phyloP scores from a whole-genome alignment of 805 yeast species.

The Yamadazyma takamatsuzukensis region DNA sequence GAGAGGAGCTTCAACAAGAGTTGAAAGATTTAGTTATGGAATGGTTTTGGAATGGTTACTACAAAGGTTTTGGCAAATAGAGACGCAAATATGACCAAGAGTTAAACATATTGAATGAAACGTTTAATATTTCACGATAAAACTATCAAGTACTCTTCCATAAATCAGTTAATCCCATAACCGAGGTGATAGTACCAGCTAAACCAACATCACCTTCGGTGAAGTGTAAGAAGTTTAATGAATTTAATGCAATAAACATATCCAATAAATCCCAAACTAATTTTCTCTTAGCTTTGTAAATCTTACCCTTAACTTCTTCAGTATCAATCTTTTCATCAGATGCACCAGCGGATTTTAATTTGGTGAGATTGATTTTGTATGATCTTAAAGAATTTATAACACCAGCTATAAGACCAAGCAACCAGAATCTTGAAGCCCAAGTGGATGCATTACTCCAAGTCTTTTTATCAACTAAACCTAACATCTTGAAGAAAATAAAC shows the following conservation, averaged over 20 bases:
- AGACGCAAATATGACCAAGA: too few relatives aligned
- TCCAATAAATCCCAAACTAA: conserved; percentile 77
- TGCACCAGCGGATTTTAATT: conserved; percentile 22
- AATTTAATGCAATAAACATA: conserved; percentile 68
- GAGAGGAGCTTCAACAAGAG: conserved; percentile 17
- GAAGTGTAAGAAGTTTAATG: conserved; percentile 54
- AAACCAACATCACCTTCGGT: conserved; percentile 80
- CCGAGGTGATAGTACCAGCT: conserved; percentile 80
- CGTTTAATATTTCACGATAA: too few relatives aligned
- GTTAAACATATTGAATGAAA: too few relatives aligned
- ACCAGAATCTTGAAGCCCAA: conserved; percentile 73
- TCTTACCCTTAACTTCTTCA: conserved; percentile 40
- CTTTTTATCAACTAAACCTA: conserved; percentile 51
- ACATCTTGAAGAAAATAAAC: conserved; percentile 54
- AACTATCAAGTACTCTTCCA: conserved; percentile 45
- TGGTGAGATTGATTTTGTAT: conserved; percentile 42
- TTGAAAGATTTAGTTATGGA: conserved; percentile 23
- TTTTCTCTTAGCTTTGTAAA: conserved; percentile 53
- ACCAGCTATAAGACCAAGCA: conserved; percentile 63
- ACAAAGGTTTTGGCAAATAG: conserved; percentile 18
- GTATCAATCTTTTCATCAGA: conserved; percentile 25
- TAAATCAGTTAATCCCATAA: conserved; percentile 69
- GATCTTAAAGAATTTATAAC: conserved; percentile 55
- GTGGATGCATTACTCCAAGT: conserved; percentile 50
- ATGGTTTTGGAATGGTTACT: conserved; percentile 33